A percentile compares a stretch with the other conserved stretches of the same genome.
Conservation (phyloP, 2,329 filamentous ascomycete genomes). For the Xylaria sp. region DNA sequence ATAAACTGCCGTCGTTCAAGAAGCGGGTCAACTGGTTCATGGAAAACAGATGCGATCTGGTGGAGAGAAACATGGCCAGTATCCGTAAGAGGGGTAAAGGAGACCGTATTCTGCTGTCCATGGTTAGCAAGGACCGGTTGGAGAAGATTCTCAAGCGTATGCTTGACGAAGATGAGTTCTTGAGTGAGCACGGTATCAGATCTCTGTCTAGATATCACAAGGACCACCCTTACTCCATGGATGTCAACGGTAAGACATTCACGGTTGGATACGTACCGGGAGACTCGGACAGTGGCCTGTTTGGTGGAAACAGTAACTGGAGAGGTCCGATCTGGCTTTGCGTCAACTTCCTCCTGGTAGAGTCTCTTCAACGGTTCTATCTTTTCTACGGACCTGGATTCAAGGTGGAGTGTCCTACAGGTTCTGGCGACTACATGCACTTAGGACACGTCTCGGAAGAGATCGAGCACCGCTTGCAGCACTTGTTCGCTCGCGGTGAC, state of each 20-base stretch:
- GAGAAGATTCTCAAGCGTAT: slow-evolving; percentile 84
- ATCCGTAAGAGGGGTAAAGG: slow-evolving; percentile 88
- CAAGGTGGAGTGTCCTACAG: slow-evolving; percentile 88
- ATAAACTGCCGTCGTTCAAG: slow-evolving; percentile 88
- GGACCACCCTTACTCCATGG: slow-evolving; percentile 87
- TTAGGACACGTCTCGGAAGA: slow-evolving; percentile 91
- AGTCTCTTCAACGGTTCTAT: slow-evolving; percentile 91
- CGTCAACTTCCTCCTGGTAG: slow-evolving; percentile 90
- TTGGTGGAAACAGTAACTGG: slow-evolving; percentile 98
- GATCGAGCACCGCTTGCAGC: slow-evolving; percentile 88
- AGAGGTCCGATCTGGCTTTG: slow-evolving; percentile 92
- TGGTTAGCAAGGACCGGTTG: slow-evolving; percentile 89
- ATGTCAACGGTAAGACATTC: slow-evolving; percentile 88
- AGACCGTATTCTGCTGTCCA: slow-evolving; percentile 76
- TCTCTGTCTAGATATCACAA: slow-evolving; percentile 90
- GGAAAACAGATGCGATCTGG: slow-evolving; percentile 76
- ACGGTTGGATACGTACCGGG: slow-evolving; percentile 84
- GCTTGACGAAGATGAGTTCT: slow-evolving; percentile 90
- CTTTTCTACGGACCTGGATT: slow-evolving; percentile 90
- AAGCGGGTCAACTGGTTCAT: slow-evolving; percentile 93
- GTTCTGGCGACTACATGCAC: slow-evolving; percentile 93
- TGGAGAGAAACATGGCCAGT: slow-evolving; percentile 89
- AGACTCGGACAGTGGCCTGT: slow-evolving; percentile 92
- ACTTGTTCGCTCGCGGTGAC: slow-evolving; percentile 79
- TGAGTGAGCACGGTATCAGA: slow-evolving; percentile 83